A percentile compares a stretch with the other conserved stretches of the same genome.
Conservation (phyloP, 495 filamentous ascomycete genomes). For the Penicillium tannophilum region DNA sequence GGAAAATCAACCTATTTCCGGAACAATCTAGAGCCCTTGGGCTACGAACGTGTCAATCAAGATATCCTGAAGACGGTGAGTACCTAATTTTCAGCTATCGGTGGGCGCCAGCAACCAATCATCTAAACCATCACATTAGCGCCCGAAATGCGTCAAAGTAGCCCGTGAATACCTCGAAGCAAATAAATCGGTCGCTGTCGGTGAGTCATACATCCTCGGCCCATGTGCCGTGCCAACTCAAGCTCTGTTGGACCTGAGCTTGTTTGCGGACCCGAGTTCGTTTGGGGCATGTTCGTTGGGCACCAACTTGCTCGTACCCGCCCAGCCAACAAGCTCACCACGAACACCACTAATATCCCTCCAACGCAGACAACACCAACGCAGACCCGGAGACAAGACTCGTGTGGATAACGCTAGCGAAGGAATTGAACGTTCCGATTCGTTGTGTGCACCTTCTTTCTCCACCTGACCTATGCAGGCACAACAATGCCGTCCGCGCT, state of each 20-base stretch:
- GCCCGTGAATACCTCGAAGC: slow-evolving; percentile 64
- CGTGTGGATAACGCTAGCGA: slow-evolving; percentile 74
- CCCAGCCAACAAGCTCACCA: background rate
- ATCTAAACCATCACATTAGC: slow-evolving; percentile 38
- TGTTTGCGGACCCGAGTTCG: too few species aligned
- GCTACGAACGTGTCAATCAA: slow-evolving; percentile 87
- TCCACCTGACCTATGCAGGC: slow-evolving; percentile 70
- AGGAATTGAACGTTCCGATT: slow-evolving; percentile 69
- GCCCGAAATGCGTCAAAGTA: slow-evolving; percentile 82
- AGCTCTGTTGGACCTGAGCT: background rate
- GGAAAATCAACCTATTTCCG: slow-evolving; percentile 93
- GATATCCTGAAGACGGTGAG: slow-evolving; percentile 81
- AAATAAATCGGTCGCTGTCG: slow-evolving; percentile 71
- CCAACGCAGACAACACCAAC: slow-evolving; percentile 83
- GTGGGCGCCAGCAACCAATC: background rate
- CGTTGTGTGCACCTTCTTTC: slow-evolving; percentile 87
- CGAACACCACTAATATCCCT: slow-evolving; percentile 4
- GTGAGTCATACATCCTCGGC: slow-evolving; percentile 50
- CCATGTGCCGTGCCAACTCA: background rate
- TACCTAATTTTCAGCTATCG: slow-evolving; percentile 9
- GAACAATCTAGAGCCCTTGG: slow-evolving; percentile 73
- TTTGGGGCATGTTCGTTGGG: background rate
- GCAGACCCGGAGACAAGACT: slow-evolving; percentile 72
- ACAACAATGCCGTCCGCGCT: slow-evolving; percentile 86
- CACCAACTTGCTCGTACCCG: slow-evolving; percentile 4